phyloP scores from a whole-genome alignment of 805 yeast genomes.

The Lachancea lanzarotensis region DNA sequence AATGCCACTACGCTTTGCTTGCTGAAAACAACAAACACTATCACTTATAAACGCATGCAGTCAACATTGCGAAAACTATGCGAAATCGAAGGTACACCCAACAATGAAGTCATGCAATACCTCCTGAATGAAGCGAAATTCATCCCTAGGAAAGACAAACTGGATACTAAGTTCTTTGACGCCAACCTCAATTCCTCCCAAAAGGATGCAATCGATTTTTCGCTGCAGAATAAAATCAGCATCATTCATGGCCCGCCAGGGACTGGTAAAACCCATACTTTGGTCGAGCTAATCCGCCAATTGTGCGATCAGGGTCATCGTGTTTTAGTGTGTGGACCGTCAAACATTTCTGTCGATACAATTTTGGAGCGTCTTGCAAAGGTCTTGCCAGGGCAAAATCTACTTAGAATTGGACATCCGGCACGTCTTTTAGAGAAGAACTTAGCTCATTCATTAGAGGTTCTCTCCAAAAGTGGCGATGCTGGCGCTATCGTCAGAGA shows the following conservation, averaged over 20 bases:
- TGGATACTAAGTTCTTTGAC: conserved; percentile 16
- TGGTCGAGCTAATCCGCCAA: conserved; percentile 76
- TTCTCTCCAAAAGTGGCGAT: conserved; percentile 53
- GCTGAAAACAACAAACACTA: conserved; percentile 48
- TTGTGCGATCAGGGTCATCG: conserved; percentile 48
- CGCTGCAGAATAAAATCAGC: conserved; percentile 51
- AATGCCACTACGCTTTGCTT: conserved; percentile 30
- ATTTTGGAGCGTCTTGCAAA: conserved; percentile 66
- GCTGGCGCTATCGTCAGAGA: conserved; percentile 59
- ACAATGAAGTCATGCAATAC: conserved; percentile 38
- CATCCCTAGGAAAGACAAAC: conserved; percentile 6
- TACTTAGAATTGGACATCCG: conserved; percentile 91
- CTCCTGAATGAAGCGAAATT: conserved; percentile 37
- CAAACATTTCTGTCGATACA: conserved; percentile 88
- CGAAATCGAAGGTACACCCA: conserved; percentile 37
- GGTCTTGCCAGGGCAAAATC: conserved; percentile 37
- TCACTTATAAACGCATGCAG: conserved; percentile 73
- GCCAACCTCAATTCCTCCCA: conserved; percentile 55
- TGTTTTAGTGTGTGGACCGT: conserved; percentile 87
- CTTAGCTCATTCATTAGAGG: conserved; percentile 67
- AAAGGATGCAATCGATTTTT: conserved; percentile 59
- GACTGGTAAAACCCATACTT: conserved; percentile 75
- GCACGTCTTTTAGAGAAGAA: conserved; percentile 66
- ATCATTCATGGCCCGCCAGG: conserved; percentile 78
- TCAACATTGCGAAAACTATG: conserved; percentile 62